These are phyloP conservation scores for Phytophthora colocasiae DNA, from an alignment of 352 stramenopile species.

Conservation along the genomic window DNA sequence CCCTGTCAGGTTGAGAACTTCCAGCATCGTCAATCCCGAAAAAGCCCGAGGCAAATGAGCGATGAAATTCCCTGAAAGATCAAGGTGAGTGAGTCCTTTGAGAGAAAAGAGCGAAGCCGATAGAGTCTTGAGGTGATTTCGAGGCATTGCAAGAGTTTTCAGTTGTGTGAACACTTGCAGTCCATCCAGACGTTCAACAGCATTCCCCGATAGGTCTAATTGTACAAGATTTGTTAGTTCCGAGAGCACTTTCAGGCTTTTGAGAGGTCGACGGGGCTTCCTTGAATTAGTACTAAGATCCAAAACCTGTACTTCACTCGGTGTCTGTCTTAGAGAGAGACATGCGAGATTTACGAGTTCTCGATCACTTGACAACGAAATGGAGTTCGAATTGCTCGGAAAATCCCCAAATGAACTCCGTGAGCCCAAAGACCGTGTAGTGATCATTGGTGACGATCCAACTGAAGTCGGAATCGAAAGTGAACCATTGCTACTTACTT, in stretches of 20 bases:
- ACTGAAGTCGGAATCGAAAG: conserved; percentile 24
- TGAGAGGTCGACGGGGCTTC: conserved; percentile 63
- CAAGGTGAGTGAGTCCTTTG: conserved; percentile 49
- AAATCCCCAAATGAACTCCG: conserved; percentile 38
- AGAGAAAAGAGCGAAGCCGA: conserved; percentile 55
- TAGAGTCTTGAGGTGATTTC: conserved; percentile 80
- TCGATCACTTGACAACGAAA: conserved; percentile 35
- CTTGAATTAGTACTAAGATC: conserved; percentile 59
- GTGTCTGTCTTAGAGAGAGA: conserved; percentile 28
- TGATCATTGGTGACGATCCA: conserved; percentile 24
- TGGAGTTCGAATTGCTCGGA: conserved; percentile 25
- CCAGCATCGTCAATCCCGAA: conserved; percentile 50
- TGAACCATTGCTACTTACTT: conserved; percentile 20
- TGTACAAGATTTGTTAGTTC: conserved; percentile 58
- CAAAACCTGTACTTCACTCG: conserved; percentile 39
- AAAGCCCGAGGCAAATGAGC: conserved; percentile 72
- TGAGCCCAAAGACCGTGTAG: conserved; percentile 25
- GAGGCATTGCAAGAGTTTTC: conserved; percentile 53
- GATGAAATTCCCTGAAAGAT: conserved; percentile 87
- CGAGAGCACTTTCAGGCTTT: conserved; percentile 57
- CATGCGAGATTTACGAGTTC: conserved; percentile 53
- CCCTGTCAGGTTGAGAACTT: conserved; percentile 71
- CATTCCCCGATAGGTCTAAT: conserved; percentile 75
- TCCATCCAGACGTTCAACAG: conserved; percentile 59
- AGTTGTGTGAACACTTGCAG: conserved; percentile 60